Evolutionary conservation across 2,329 filamentous ascomycete genomes (phyloP).

Genomic region (Nothomitra cinnamomea): DNA sequence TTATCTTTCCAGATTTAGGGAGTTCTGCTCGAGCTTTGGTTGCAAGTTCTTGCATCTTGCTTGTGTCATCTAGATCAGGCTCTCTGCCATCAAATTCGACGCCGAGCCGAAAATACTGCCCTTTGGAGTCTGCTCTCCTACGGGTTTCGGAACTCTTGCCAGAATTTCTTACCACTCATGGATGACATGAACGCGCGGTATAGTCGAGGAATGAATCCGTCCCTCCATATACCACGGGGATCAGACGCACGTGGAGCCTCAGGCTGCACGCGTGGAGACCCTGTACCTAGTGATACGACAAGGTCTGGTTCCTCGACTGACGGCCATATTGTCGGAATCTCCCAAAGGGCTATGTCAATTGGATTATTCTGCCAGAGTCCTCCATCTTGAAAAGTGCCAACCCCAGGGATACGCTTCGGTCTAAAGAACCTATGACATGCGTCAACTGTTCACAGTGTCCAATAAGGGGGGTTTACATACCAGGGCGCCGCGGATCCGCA

Average conservation of each 20-base stretch:
- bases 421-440: neutral
- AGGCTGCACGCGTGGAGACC: slow-evolving; percentile 3
- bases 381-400: slow-evolving; percentile 1
- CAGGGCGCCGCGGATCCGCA: slow-evolving; percentile 10
- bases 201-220: slow-evolving; percentile 8
- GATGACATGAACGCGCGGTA: slow-evolving; percentile 7
- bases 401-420: neutral
- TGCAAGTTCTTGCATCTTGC: slow-evolving; percentile 6
- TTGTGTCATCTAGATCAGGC: slow-evolving; percentile 7
- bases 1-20: slow-evolving; percentile 1
- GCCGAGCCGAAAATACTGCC: slow-evolving; percentile 9
- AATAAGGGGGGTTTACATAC: neutral
- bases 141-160: slow-evolving; percentile 5
- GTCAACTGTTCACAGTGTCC: neutral
- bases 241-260: neutral
- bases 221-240: neutral
- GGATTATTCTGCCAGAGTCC: slow-evolving; percentile 3
- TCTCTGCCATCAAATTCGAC: slow-evolving; percentile 6
- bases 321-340: slow-evolving; percentile 10
- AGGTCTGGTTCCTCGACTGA: slow-evolving; percentile 8
- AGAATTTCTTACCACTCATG: slow-evolving; percentile 6
- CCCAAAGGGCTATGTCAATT: slow-evolving; percentile 6
- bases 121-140: slow-evolving; percentile 1
- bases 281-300: slow-evolving; percentile 11
- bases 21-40: slow-evolving; percentile 1